Conservation (phyloP, 176 grass and related monocot species). For the Aegilops speltoides region DNA sequence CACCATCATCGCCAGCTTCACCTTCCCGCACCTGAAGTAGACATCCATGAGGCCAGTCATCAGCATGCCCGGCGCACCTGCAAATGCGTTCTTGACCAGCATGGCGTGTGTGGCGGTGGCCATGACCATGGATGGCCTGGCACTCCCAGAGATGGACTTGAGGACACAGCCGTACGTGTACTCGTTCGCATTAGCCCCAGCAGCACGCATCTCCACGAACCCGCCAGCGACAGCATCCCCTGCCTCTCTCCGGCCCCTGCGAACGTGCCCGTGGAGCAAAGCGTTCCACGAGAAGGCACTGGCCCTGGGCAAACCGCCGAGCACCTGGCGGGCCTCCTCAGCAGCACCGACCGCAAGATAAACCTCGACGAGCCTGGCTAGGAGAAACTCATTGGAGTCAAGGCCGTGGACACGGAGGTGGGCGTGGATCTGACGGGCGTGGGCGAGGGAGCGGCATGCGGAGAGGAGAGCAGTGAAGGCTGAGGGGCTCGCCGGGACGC, state of each 20-base stretch:
- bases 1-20: constrained; percentile 66
- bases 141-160: constrained; percentile 75
- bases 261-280: constrained; percentile 62
- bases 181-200: constrained; percentile 58
- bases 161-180: constrained; percentile 83
- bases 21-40: constrained; percentile 88
- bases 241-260: constrained; percentile 47
- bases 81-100: constrained; percentile 78
- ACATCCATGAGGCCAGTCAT: constrained; percentile 80
- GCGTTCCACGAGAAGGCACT: constrained; percentile 82
- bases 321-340: constrained; percentile 53
- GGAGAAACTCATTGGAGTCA: constrained; percentile 72
- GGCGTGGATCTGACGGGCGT: constrained; percentile 72
- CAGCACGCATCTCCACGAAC: constrained; percentile 61
- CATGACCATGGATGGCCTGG: constrained; percentile 52
- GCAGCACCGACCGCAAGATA: constrained; percentile 59
- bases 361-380: constrained; percentile 62
- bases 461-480: constrained; percentile 70
- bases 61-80: constrained; percentile 47
- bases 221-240: constrained; percentile 27
- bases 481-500: constrained; percentile 64
- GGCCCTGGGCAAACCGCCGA: constrained; percentile 38
- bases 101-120: constrained; percentile 60
- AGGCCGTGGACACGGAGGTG: constrained; percentile 67
- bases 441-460: constrained; percentile 51